Conservation (phyloP, 805 yeast species). For the Tetrapisispora nanseiensis region DNA sequence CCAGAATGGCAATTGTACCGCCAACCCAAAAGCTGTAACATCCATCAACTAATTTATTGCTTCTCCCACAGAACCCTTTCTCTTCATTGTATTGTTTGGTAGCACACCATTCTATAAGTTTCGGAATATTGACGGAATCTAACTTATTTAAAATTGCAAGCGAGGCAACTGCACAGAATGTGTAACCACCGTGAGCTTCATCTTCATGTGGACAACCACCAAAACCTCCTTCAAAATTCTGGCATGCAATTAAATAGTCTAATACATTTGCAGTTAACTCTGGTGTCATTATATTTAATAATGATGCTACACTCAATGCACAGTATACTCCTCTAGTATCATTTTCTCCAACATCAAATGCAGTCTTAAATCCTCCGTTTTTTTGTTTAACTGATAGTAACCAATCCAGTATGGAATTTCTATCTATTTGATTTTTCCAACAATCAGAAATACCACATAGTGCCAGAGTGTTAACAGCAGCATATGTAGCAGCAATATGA, state of each 20-base stretch:
- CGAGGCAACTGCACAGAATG: constrained; percentile 78
- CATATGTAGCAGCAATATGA: constrained; percentile 79
- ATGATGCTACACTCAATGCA: constrained; percentile 61
- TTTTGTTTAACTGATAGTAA: constrained; percentile 47
- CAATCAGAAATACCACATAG: constrained; percentile 36
- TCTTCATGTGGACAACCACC: constrained; percentile 64
- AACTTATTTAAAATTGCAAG: constrained; percentile 39
- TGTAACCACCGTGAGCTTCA: constrained; percentile 97
- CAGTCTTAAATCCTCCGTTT: constrained; percentile 59
- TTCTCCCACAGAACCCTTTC: constrained; percentile 83
- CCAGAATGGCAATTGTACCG: constrained; percentile 51
- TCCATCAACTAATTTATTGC: constrained; percentile 90
- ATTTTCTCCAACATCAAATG: constrained; percentile 51
- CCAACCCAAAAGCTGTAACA: constrained; percentile 97
- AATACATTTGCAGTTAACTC: constrained; percentile 45
- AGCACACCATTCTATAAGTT: constrained; percentile 55
- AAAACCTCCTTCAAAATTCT: constrained; percentile 93
- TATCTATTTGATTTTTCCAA: constrained; percentile 37
- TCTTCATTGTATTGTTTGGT: constrained; percentile 63
- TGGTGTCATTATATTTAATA: constrained; percentile 53
- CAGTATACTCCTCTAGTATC: constrained; percentile 86
- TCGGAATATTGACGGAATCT: constrained; percentile 37
- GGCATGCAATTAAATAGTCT: constrained; percentile 61
- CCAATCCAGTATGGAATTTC: constrained; percentile 49
- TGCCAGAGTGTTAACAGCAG: constrained; percentile 57